Base-by-base conservation (phyloP, 192 early-diverging fungal species). In the Backusella parvicylindrica region DNA sequence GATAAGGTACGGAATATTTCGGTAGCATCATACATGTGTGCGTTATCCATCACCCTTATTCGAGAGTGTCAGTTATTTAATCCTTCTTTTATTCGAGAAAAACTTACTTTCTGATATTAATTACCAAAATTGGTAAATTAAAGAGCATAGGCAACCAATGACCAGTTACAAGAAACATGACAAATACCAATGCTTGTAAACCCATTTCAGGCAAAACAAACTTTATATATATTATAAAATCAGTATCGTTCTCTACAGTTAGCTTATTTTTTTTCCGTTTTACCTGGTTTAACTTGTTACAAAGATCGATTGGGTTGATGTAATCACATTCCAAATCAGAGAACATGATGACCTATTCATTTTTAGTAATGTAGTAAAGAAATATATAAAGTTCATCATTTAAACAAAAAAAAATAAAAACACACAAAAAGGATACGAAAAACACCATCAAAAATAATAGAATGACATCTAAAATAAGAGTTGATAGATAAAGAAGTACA, bases 221-320 rank as follows among this genome's bases (percentile, higher is more conserved):
- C 93, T 96, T 84, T 5, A 72, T 16, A 26, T 50, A 23, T n/a
- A 56, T 32, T 4, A 21, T 6, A 18, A n/a, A 16, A 16, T 35
- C 32, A n/a, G n/a, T 66, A n/a, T 2, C 9, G 11, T 47, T 40
- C 13, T n/a, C n/a, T n/a, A n/a, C n/a, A n/a, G n/a, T n/a, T n/a
- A n/a, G n/a, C n/a, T n/a, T n/a, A n/a, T n/a, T n/a, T n/a, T n/a
- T n/a, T n/a, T n/a, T n/a, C n/a, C n/a, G n/a, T 33, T 50, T 40
- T 86, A 94, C 94, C 85, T 91, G 92, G 81, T 98, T 98, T 77
- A 98, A 86, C 74, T 91, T 95, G 79, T 92, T 92, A 84, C 95
- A 96, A 53, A 98, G 89, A 81, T 98, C 97, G 75, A 98, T 97
- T 18, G 97, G 97, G 83, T 98, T 98, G 85, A 98, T 97, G 85